phyloP scores from a whole-genome alignment of 768 basidiomycete genomes.

The Collybia nuda region DNA sequence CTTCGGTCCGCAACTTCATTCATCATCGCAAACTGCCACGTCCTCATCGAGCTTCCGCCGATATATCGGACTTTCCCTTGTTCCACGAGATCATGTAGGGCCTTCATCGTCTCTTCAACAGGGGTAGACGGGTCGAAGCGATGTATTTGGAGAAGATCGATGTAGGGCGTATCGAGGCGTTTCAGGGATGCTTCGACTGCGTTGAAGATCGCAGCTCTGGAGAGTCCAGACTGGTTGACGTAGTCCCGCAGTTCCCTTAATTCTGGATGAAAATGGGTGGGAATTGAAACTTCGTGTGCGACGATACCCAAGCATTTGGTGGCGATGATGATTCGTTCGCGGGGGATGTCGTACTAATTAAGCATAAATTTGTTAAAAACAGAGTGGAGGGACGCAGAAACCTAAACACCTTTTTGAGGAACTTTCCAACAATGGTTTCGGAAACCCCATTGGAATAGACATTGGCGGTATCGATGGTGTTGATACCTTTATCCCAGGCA shows the following conservation, averaged over 20 bases:
- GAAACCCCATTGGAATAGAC: not conserved
- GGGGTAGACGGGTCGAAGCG: constrained; percentile 33
- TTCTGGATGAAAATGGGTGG: not conserved
- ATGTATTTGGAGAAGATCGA: constrained; percentile 40
- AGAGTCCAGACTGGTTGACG: constrained; percentile 16
- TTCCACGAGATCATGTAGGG: constrained; percentile 42
- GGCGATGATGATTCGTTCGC: constrained; percentile 11
- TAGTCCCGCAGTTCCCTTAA: constrained; percentile 10
- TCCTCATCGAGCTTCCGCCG: constrained; percentile 45
- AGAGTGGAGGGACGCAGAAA: not conserved
- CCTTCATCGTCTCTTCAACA: constrained; percentile 42
- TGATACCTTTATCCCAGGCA: too few relatives aligned
- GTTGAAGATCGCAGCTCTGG: constrained; percentile 28
- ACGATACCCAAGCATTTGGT: constrained; percentile 12
- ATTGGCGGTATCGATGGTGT: not conserved
- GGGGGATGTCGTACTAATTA: constrained; percentile 9
- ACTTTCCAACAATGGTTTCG: not conserved
- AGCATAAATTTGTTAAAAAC: too few relatives aligned
- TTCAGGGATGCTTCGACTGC: constrained; percentile 26
- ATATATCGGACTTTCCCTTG: constrained; percentile 46
- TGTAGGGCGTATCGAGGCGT: constrained; percentile 25
- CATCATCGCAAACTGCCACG: constrained; percentile 45
- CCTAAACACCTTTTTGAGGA: not conserved
- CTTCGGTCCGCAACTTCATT: constrained; percentile 42
- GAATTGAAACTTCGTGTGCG: constrained; percentile 1